phyloP scores from a whole-genome alignment of 202 grass and related monocot genomes.

The Panicum virgatum region DNA sequence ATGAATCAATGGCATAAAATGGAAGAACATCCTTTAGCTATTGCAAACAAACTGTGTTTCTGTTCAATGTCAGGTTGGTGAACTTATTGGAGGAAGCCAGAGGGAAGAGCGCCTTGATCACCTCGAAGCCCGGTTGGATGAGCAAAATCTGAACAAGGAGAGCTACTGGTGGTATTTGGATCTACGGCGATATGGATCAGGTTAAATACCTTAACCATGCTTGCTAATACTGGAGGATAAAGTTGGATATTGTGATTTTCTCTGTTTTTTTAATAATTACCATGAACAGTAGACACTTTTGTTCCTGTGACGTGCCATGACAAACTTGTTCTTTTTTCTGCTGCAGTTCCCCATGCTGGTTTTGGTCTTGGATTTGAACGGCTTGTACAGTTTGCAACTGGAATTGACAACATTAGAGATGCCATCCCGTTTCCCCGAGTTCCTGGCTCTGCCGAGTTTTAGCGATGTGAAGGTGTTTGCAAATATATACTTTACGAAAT shows the following conservation, averaged over 20 bases:
- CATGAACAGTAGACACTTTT: not conserved
- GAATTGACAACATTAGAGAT: slow-evolving; percentile 97
- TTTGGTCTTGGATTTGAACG: slow-evolving; percentile 98
- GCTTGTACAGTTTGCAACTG: slow-evolving; percentile 93
- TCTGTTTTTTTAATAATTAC: not conserved
- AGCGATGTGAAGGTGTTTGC: not conserved
- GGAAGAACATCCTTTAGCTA: slow-evolving; percentile 12
- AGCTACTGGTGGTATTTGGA: slow-evolving; percentile 99
- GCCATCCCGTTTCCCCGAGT: slow-evolving; percentile 87
- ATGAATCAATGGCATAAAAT: slow-evolving; percentile 21
- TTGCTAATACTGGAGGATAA: not conserved
- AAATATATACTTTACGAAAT: slow-evolving; percentile 22
- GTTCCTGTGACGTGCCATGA: not conserved
- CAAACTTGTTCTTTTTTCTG: slow-evolving; percentile 14
- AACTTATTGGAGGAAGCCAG: slow-evolving; percentile 98
- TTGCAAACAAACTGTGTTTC: slow-evolving; percentile 31
- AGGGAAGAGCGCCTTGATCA: slow-evolving; percentile 95
- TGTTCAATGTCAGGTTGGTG: slow-evolving; percentile 70
- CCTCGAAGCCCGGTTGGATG: slow-evolving; percentile 83
- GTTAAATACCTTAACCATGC: slow-evolving; percentile 40
- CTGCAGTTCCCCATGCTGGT: slow-evolving; percentile 92
- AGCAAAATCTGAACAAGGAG: slow-evolving; percentile 89
- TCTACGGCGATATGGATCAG: slow-evolving; percentile 90
- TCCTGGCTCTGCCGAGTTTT: slow-evolving; percentile 92
- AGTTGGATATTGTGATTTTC: not conserved